Percentiles rank a stretch among this genome's conserved stretches.
Evolutionary conservation across 2,329 filamentous ascomycete genomes (phyloP).

Genomic region (Plectosphaerella plurivora): DNA sequence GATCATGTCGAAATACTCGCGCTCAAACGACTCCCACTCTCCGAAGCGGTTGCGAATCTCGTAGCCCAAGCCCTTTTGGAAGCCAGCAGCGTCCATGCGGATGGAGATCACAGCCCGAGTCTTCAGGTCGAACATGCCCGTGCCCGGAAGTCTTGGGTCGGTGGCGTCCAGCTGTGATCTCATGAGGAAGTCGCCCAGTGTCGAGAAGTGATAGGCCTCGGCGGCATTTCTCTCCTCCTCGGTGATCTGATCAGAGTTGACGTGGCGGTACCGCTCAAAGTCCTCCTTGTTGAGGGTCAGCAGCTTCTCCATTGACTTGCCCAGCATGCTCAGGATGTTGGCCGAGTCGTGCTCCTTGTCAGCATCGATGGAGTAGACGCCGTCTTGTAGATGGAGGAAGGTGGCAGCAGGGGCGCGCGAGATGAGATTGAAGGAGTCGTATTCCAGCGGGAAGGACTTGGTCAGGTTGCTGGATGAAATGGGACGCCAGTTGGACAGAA

Average conservation of each 20-base stretch:
- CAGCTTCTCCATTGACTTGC: slow-evolving; percentile 95
- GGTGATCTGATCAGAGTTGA: slow-evolving; percentile 62
- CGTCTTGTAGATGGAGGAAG: slow-evolving; percentile 78
- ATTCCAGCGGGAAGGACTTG: slow-evolving; percentile 57
- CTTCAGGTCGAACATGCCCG: slow-evolving; percentile 94
- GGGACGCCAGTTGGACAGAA: slow-evolving; percentile 78
- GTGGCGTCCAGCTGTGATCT: slow-evolving; percentile 91
- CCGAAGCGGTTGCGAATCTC: slow-evolving; percentile 76
- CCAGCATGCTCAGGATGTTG: slow-evolving; percentile 85
- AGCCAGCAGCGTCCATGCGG: slow-evolving; percentile 75
- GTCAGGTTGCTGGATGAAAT: slow-evolving; percentile 67
- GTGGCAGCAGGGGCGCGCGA: slow-evolving; percentile 71
- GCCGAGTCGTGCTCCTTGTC: slow-evolving; percentile 87
- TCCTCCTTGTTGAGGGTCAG: slow-evolving; percentile 78
- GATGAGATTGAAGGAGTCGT: slow-evolving; percentile 66
- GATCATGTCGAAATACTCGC: slow-evolving; percentile 97
- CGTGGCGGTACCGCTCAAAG: slow-evolving; percentile 78
- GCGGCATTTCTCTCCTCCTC: slow-evolving; percentile 67
- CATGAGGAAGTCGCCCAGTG: slow-evolving; percentile 83
- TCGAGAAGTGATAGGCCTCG: slow-evolving; percentile 85
- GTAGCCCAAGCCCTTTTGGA: slow-evolving; percentile 75
- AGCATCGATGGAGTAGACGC: slow-evolving; percentile 88
- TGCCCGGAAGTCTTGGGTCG: slow-evolving; percentile 80
- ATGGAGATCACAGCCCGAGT: slow-evolving; percentile 88
- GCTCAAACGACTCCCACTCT: slow-evolving; percentile 85